Evolutionary conservation across 139 green algal species (phyloP).

Genomic region (Chlamydomonas incerta): DNA sequence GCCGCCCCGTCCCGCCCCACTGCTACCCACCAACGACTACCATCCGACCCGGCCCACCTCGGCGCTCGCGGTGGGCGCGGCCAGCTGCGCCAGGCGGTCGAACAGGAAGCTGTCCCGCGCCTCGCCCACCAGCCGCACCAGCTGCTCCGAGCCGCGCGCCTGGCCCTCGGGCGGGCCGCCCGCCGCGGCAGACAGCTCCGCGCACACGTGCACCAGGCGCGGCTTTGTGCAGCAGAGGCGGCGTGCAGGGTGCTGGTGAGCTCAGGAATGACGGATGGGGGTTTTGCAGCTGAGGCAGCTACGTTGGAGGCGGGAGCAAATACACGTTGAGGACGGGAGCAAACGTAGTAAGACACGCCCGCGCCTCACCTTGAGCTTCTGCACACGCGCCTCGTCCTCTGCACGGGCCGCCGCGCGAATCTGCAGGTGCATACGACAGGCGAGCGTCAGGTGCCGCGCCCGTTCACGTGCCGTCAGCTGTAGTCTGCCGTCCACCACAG

Average conservation of each 20-base stretch:
- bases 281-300: no score
- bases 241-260: no score
- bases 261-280: not conserved
- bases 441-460: no score
- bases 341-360: no score
- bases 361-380: not conserved
- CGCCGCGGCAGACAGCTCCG: not conserved
- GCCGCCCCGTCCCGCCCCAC: no score
- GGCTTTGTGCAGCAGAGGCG: not conserved
- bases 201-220: not conserved
- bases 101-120: constrained; percentile 79
- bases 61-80: constrained; percentile 11
- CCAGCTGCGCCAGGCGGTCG: constrained; percentile 61
- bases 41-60: no score
- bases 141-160: constrained; percentile 51
- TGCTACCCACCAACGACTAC: no score
- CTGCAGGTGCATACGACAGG: no score
- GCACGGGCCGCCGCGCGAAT: not conserved
- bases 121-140: constrained; percentile 63
- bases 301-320: no score
- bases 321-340: no score
- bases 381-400: not conserved
- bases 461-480: no score
- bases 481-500: no score
- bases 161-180: not conserved